These are phyloP conservation scores for Paecilomyces sp. DNA, from an alignment of 2,329 filamentous ascomycete genomes.

Conservation along the genomic window DNA sequence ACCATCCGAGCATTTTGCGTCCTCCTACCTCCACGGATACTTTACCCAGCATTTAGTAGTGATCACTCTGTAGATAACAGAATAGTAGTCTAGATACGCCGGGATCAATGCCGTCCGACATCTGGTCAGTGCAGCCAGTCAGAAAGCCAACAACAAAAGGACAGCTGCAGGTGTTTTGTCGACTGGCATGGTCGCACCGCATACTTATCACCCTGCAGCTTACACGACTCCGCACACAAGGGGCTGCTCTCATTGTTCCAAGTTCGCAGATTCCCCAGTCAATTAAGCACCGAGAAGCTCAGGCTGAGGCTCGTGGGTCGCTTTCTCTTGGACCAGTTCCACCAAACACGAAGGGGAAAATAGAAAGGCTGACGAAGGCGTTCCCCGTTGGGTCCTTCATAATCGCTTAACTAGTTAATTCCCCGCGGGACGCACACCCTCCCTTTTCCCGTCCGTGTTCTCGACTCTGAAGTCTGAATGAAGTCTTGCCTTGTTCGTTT, in stretches of 20 bases:
- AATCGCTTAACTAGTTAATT: background rate
- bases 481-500: background rate
- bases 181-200: background rate
- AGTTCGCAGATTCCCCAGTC: no score
- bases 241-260: background rate
- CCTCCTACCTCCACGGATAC: background rate
- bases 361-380: background rate
- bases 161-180: background rate
- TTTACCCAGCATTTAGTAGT: background rate
- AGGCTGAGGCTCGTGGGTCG: background rate
- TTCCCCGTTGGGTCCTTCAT: background rate
- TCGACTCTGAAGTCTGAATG: background rate
- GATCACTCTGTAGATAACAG: background rate
- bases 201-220: slow-evolving; percentile 1
- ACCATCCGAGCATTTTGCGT: background rate
- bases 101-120: background rate
- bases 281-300: background rate
- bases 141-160: background rate
- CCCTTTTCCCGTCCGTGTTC: background rate
- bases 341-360: background rate
- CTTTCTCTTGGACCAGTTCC: background rate
- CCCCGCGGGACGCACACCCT: background rate
- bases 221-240: slow-evolving; percentile 1
- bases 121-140: background rate
- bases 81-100: background rate